A percentile compares a stretch with the other conserved stretches of the same genome.
These are phyloP conservation scores for Aspergillus carlsbadensis DNA, from an alignment of 495 filamentous ascomycete species.

Conservation along the genomic window DNA sequence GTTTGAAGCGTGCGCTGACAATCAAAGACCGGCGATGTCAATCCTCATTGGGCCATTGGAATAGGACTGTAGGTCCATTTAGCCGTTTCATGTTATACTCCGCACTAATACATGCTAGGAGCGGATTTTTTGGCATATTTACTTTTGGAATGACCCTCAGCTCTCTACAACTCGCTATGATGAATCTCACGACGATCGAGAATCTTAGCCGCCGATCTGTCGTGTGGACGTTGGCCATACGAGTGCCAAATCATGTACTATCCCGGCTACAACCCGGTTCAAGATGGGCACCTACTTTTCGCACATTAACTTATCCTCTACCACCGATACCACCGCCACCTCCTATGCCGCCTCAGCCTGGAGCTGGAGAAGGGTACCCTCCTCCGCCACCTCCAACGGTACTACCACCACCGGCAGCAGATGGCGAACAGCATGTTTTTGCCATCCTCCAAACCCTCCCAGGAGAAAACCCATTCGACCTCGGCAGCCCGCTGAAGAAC, in stretches of 20 bases:
- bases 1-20: conserved; percentile 16
- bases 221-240: conserved; percentile 73
- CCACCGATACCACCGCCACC: conserved; percentile 16
- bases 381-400: neutral
- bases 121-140: conserved; percentile 74
- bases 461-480: conserved; percentile 79
- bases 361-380: conserved; percentile 6
- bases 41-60: conserved; percentile 54
- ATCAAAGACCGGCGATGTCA: conserved; percentile 32
- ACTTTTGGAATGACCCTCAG: conserved; percentile 69
- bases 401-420: neutral
- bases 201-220: conserved; percentile 59
- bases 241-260: conserved; percentile 56
- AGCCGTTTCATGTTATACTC: conserved; percentile 14
- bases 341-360: conserved; percentile 1
- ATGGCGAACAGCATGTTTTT: conserved; percentile 57
- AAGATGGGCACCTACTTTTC: conserved; percentile 43
- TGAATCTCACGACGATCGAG: conserved; percentile 83
- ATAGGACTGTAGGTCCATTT: conserved; percentile 51
- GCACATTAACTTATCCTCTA: conserved; percentile 47
- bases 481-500: conserved; percentile 61
- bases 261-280: conserved; percentile 32
- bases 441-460: conserved; percentile 69
- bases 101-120: conserved; percentile 31
- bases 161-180: conserved; percentile 63